A percentile compares a stretch with the other conserved stretches of the same genome.
Conservation (phyloP, 2,329 filamentous ascomycete genomes). For the Clarireedia hainanense region DNA sequence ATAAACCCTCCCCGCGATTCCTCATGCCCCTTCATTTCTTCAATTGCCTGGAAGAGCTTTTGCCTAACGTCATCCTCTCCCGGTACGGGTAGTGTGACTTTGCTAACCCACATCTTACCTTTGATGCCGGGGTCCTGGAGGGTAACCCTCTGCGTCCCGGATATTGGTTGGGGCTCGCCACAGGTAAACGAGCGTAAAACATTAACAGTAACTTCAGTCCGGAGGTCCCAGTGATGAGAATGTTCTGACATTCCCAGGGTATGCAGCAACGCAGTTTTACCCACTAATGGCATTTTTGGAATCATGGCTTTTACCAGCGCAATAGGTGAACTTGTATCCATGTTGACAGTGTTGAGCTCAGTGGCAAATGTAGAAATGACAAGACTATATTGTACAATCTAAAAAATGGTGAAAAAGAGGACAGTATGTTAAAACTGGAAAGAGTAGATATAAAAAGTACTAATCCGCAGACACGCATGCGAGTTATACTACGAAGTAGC, state of each 20-base stretch:
- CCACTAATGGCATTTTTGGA: slow-evolving; percentile 52
- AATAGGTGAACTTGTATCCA: slow-evolving; percentile 28
- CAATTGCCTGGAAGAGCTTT: slow-evolving; percentile 49
- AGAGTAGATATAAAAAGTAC: too few species aligned
- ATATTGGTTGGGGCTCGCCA: slow-evolving; percentile 36
- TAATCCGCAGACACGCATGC: too few species aligned
- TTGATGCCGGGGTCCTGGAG: slow-evolving; percentile 61
- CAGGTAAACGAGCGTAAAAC: slow-evolving; percentile 58
- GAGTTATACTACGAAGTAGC: too few species aligned
- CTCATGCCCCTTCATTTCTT: slow-evolving; percentile 37
- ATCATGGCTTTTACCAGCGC: slow-evolving; percentile 28
- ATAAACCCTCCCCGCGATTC: slow-evolving; percentile 26
- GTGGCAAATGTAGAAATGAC: neutral
- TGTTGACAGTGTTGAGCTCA: neutral
- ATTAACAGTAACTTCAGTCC: slow-evolving; percentile 63
- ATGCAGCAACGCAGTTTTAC: slow-evolving; percentile 54
- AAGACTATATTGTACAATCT: too few species aligned
- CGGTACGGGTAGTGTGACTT: slow-evolving; percentile 54
- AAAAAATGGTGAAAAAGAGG: too few species aligned
- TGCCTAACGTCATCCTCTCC: slow-evolving; percentile 47
- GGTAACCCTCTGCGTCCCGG: slow-evolving; percentile 53
- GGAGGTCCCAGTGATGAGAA: slow-evolving; percentile 69
- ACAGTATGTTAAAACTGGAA: too few species aligned
- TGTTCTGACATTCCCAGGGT: slow-evolving; percentile 60
- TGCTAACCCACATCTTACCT: slow-evolving; percentile 75